phyloP scores from a whole-genome alignment of 768 basidiomycete species.

The Chalciporus piperatus region DNA sequence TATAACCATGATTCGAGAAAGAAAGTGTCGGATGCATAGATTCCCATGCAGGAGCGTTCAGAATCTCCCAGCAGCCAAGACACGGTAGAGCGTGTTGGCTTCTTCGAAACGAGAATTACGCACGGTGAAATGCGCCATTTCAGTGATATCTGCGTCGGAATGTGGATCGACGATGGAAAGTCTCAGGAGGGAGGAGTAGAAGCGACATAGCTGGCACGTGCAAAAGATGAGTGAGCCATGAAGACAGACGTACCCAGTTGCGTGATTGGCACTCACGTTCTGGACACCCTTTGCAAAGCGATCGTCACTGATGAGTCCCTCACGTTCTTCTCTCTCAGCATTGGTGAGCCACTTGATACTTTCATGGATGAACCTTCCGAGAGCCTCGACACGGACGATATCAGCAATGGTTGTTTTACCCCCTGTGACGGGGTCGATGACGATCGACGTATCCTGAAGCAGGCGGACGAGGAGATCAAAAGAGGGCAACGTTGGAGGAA shows the following conservation, averaged over 20 bases:
- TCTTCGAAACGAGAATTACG: slow-evolving; percentile 73
- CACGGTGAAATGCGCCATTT: slow-evolving; percentile 77
- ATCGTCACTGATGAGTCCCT: slow-evolving; percentile 69
- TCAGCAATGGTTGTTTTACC: slow-evolving; percentile 61
- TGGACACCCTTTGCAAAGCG: slow-evolving; percentile 69
- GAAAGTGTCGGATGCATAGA: background rate
- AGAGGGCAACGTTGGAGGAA: slow-evolving; percentile 70
- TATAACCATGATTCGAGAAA: background rate
- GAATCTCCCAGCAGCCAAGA: slow-evolving; percentile 46
- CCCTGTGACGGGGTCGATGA: slow-evolving; percentile 39
- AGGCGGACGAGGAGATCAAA: slow-evolving; percentile 73
- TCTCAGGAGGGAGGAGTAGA: slow-evolving; percentile 70
- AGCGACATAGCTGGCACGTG: slow-evolving; percentile 62
- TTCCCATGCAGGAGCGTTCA: slow-evolving; percentile 8
- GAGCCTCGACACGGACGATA: slow-evolving; percentile 58
- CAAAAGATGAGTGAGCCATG: background rate
- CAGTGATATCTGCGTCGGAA: slow-evolving; percentile 67
- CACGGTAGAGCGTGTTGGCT: slow-evolving; percentile 68
- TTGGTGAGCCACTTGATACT: slow-evolving; percentile 67
- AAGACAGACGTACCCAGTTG: background rate
- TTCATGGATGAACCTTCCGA: slow-evolving; percentile 71
- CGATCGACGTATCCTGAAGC: slow-evolving; percentile 56
- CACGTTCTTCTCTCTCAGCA: slow-evolving; percentile 66
- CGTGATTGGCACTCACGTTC: slow-evolving; percentile 47
- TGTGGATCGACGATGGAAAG: slow-evolving; percentile 58